These are phyloP conservation scores for Geotrichum phurueaensis DNA, from an alignment of 1,139 yeast species.

Conservation along the genomic window DNA sequence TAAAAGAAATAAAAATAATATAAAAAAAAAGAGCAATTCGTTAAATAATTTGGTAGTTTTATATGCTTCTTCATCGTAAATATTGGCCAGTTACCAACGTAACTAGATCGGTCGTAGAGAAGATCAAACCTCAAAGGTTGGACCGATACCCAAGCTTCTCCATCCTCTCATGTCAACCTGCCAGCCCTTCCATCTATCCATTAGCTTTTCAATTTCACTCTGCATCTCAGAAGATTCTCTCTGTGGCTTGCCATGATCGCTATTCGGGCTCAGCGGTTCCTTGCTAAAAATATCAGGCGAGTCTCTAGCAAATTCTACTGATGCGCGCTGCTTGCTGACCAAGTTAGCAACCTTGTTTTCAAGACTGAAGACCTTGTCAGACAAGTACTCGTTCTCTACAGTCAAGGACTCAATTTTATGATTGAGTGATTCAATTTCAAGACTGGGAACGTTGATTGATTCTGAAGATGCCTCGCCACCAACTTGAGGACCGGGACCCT, in stretches of 20 bases:
- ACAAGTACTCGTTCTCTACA: slow-evolving; percentile 26
- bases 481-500: slow-evolving; percentile 13
- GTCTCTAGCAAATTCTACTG: not conserved
- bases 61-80: not conserved
- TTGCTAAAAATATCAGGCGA: not conserved
- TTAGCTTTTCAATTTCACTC: slow-evolving; percentile 25
- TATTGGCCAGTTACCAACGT: not conserved
- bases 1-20: not conserved
- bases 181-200: slow-evolving; percentile 74
- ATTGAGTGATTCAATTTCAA: slow-evolving; percentile 10
- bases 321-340: not conserved
- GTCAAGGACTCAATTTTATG: slow-evolving; percentile 23
- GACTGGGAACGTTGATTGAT: not conserved
- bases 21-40: not conserved
- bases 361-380: slow-evolving; percentile 34
- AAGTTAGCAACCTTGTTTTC: slow-evolving; percentile 23
- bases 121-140: slow-evolving; percentile 45
- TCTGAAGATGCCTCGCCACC: slow-evolving; percentile 12
- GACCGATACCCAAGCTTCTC: slow-evolving; percentile 63
- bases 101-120: not conserved
- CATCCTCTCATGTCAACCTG: slow-evolving; percentile 79
- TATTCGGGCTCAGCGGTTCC: slow-evolving; percentile 29
- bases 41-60: not conserved
- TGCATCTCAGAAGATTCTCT: not conserved
- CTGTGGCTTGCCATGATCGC: slow-evolving; percentile 22